Percentiles rank a stretch among this genome's conserved stretches.
These are phyloP conservation scores for Cenococcum geophilum DNA, from an alignment of 495 filamentous ascomycete species.

Conservation along the genomic window DNA sequence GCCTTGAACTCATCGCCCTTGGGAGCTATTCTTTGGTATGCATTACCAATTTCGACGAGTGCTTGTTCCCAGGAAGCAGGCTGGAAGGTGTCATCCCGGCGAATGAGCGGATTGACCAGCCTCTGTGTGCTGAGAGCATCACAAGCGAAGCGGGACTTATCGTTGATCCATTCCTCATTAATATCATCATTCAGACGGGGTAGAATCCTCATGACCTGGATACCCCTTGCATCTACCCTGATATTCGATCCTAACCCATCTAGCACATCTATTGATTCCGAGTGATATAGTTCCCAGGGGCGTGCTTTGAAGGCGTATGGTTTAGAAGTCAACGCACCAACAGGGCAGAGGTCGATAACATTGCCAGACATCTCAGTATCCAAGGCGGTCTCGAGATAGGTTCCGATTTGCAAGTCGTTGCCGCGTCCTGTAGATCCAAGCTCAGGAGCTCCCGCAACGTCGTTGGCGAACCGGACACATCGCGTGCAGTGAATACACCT, in stretches of 20 bases:
- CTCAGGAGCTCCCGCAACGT: conserved; percentile 91
- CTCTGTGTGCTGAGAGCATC: conserved; percentile 95
- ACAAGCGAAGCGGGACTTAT: conserved; percentile 94
- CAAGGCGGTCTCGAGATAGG: conserved; percentile 86
- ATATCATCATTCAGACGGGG: conserved; percentile 94
- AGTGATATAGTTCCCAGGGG: conserved; percentile 91
- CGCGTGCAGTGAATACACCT: conserved; percentile 98
- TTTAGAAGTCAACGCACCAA: conserved; percentile 92
- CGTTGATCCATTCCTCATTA: conserved; percentile 99
- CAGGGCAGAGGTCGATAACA: conserved; percentile 95
- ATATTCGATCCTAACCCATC: conserved; percentile 93
- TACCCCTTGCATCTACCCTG: conserved; percentile 82
- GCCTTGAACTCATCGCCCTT: conserved; percentile 93
- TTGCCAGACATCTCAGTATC: conserved; percentile 94
- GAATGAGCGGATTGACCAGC: conserved; percentile 84
- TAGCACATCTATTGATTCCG: conserved; percentile 89
- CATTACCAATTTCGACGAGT: conserved; percentile 72
- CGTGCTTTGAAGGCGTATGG: conserved; percentile 95
- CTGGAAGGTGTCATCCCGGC: conserved; percentile 79
- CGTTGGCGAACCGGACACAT: conserved; percentile 96
- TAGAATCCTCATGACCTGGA: conserved; percentile 91
- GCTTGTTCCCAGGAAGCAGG: conserved; percentile 93
- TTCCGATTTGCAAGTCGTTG: conserved; percentile 96
- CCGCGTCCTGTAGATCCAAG: conserved; percentile 89
- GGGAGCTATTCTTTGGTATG: conserved; percentile 65